These are phyloP conservation scores for Plasmodium gaboni DNA, from an alignment of 169 alveolate genomes.

Conservation along the genomic window DNA sequence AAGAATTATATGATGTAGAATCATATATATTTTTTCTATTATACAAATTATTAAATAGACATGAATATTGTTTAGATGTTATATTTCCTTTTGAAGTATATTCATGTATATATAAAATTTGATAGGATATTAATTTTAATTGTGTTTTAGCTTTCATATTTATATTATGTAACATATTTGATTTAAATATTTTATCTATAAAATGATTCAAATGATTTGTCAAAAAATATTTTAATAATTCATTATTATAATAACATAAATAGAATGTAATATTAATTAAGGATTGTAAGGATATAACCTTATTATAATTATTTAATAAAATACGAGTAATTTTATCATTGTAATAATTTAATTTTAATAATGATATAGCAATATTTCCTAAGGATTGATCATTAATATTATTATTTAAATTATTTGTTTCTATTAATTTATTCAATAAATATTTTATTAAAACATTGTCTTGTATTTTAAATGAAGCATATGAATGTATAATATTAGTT, in stretches of 20 bases:
- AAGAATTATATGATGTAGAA: neutral
- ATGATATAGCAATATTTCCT: conserved; percentile 41
- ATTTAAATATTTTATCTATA: conserved; percentile 14
- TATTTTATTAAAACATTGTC: conserved; percentile 3
- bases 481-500: conserved; percentile 60
- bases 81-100: neutral
- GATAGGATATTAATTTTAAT: conserved; percentile 22
- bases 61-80: no score
- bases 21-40: no score
- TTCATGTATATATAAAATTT: conserved; percentile 22
- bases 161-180: conserved; percentile 12
- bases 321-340: conserved; percentile 22
- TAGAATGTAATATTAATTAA: conserved; percentile 68
- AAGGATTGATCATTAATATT: conserved; percentile 30
- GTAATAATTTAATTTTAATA: conserved; percentile 46
- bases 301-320: conserved; percentile 41
- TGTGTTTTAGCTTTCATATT: conserved; percentile 48
- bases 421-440: conserved; percentile 15
- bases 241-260: conserved; percentile 43
- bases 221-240: neutral
- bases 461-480: conserved; percentile 50
- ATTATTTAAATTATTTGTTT: neutral
- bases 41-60: no score
- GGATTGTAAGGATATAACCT: conserved; percentile 30
- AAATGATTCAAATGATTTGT: conserved; percentile 31